Percentiles rank a stretch among this genome's conserved stretches.
Conservation (phyloP, 2,329 filamentous ascomycete genomes). For the Microdochium nivale region DNA sequence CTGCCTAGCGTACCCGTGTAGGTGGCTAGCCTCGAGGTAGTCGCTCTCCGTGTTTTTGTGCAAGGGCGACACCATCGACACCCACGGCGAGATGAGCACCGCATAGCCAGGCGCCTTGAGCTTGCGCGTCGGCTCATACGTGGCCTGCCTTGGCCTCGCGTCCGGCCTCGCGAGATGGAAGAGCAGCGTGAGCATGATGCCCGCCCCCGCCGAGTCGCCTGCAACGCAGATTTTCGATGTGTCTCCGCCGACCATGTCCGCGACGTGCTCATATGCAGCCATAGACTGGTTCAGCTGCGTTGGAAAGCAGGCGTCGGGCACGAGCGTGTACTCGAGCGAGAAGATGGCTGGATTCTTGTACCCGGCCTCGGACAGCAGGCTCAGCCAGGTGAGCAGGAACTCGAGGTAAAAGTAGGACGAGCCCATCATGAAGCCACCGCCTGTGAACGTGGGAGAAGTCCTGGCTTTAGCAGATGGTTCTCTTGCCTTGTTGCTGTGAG, state of each 20-base stretch:
- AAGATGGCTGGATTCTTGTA: constrained; percentile 73
- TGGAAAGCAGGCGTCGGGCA: constrained; percentile 66
- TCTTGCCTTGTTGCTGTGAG: background rate
- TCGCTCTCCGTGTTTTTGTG: constrained; percentile 66
- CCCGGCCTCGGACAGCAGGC: constrained; percentile 53
- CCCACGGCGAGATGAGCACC: constrained; percentile 73
- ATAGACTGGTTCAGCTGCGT: constrained; percentile 63
- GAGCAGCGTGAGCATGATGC: constrained; percentile 63
- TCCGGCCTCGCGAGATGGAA: constrained; percentile 46
- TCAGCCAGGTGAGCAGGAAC: constrained; percentile 66
- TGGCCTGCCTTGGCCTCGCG: background rate
- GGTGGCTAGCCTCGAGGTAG: constrained; percentile 58
- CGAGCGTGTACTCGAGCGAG: constrained; percentile 71
- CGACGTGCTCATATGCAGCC: constrained; percentile 61
- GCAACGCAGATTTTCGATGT: constrained; percentile 59
- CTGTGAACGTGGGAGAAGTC: constrained; percentile 24
- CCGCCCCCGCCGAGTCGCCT: constrained; percentile 74
- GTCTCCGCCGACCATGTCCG: constrained; percentile 44
- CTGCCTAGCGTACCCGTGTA: constrained; percentile 62
- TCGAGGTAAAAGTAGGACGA: constrained; percentile 79
- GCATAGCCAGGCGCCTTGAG: constrained; percentile 41
- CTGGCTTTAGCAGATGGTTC: background rate
- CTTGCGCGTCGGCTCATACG: constrained; percentile 23
- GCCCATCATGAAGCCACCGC: constrained; percentile 78
- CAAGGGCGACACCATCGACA: constrained; percentile 58